A percentile compares a stretch with the other conserved stretches of the same genome.
Conservation (phyloP, 192 early-diverging fungal species). For the Funneliformis geosporum region DNA sequence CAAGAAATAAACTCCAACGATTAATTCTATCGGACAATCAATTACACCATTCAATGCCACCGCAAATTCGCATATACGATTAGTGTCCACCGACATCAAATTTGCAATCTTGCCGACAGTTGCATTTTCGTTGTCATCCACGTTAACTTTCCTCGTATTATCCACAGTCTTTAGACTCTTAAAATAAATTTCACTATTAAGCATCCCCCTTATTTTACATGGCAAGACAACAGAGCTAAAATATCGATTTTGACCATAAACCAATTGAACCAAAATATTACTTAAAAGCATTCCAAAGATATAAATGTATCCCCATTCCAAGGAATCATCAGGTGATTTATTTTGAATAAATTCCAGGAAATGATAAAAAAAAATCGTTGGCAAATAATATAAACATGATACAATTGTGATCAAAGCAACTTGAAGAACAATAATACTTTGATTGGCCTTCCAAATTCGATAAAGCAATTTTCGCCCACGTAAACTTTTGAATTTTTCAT, state of each 20-base stretch:
- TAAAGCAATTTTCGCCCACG: conserved; percentile 31
- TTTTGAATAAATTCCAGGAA: conserved; percentile 39
- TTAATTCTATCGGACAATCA: conserved; percentile 60
- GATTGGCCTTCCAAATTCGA: conserved; percentile 38
- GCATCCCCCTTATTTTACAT: conserved; percentile 43
- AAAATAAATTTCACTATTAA: conserved; percentile 63
- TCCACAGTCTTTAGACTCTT: conserved; percentile 57
- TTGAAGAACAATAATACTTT: conserved; percentile 32
- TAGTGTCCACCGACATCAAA: conserved; percentile 72
- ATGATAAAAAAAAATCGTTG: conserved; percentile 38
- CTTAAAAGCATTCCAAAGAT: conserved; percentile 17
- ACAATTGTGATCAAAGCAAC: conserved; percentile 7
- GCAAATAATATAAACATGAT: conserved; percentile 38
- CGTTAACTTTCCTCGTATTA: conserved; percentile 27
- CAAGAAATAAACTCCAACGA: conserved; percentile 67
- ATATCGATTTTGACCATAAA: conserved; percentile 18
- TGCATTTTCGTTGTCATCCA: conserved; percentile 41
- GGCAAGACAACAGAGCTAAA: not conserved
- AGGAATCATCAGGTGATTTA: not conserved
- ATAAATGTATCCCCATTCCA: not conserved
- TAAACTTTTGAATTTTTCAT: conserved; percentile 34
- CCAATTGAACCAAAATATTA: conserved; percentile 5
- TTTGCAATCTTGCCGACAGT: conserved; percentile 71
- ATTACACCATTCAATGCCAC: conserved; percentile 57
- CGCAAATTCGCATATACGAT: conserved; percentile 57